These are phyloP conservation scores for Pseudogymnoascus sp. DNA, from an alignment of 2,329 filamentous ascomycete genomes.

Conservation along the genomic window DNA sequence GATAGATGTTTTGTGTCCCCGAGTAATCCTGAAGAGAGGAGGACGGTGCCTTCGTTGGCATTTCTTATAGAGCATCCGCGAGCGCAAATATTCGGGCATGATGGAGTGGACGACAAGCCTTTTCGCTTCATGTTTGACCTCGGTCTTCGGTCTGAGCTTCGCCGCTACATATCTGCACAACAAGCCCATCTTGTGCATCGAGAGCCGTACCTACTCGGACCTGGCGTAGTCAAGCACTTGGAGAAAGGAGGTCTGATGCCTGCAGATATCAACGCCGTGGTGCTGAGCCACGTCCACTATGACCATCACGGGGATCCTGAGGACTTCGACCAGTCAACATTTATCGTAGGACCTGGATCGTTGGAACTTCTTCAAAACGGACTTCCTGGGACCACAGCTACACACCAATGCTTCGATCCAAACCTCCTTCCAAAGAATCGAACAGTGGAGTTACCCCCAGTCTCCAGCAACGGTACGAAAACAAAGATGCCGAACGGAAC, in stretches of 20 bases:
- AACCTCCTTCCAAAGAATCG: constrained; percentile 36
- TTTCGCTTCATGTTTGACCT: constrained; percentile 42
- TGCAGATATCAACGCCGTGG: constrained; percentile 16
- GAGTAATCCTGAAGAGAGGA: constrained; percentile 34
- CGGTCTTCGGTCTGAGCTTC: constrained; percentile 40
- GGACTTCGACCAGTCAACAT: constrained; percentile 42
- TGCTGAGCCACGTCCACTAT: constrained; percentile 50
- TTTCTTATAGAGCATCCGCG: constrained; percentile 18
- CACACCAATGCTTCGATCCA: constrained; percentile 37
- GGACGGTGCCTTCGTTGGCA: constrained; percentile 28
- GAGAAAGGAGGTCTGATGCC: too few relatives aligned
- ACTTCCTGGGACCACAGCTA: constrained; percentile 19
- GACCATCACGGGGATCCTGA: constrained; percentile 50
- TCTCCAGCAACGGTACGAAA: constrained; percentile 16
- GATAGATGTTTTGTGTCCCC: constrained; percentile 40
- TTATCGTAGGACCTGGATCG: constrained; percentile 44
- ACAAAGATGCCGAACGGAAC: constrained; percentile 18
- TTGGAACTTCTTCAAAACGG: constrained; percentile 32
- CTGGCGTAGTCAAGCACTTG: constrained; percentile 33
- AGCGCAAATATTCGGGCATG: constrained; percentile 23
- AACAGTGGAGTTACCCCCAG: constrained; percentile 37
- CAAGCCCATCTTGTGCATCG: constrained; percentile 40
- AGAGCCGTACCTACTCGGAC: constrained; percentile 37
- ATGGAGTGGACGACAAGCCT: constrained; percentile 22
- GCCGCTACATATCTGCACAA: constrained; percentile 37